phyloP scores from a whole-genome alignment of 495 filamentous ascomycete species.

The Letharia lupina region DNA sequence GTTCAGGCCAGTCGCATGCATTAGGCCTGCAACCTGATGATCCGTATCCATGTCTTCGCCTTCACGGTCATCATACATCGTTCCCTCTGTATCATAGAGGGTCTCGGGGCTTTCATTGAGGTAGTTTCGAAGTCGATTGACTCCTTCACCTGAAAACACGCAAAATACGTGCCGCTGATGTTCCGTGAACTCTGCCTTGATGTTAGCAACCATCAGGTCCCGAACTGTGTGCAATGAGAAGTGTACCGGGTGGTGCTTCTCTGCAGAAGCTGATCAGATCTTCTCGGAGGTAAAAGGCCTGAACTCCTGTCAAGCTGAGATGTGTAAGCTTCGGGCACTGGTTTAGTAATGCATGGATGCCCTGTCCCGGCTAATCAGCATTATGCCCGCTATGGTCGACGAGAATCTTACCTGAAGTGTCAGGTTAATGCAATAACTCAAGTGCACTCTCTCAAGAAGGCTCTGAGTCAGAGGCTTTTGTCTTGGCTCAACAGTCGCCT shows the following conservation, averaged over 20 bases:
- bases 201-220: conserved; percentile 26
- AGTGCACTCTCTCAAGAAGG: conserved; percentile 82
- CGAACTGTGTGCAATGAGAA: neutral
- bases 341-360: conserved; percentile 82
- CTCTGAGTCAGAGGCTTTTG: conserved; percentile 45
- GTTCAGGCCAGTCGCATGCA: conserved; percentile 45
- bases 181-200: conserved; percentile 74
- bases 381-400: conserved; percentile 7
- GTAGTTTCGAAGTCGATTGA: conserved; percentile 64
- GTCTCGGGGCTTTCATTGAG: conserved; percentile 47
- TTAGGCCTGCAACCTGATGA: conserved; percentile 45
- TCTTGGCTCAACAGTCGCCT: conserved; percentile 37
- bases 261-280: conserved; percentile 79
- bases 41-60: conserved; percentile 42
- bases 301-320: conserved; percentile 91
- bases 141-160: conserved; percentile 88
- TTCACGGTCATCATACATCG: conserved; percentile 51
- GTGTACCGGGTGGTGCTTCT: conserved; percentile 64
- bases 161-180: conserved; percentile 94
- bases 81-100: conserved; percentile 39
- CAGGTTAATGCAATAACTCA: conserved; percentile 87
- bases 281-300: conserved; percentile 63
- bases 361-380: conserved; percentile 43
- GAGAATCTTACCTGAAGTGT: conserved; percentile 59
- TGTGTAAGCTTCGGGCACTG: conserved; percentile 89